Base-by-base conservation (phyloP, 805 yeast genomes). In the Barnettozyma sp. region DNA sequence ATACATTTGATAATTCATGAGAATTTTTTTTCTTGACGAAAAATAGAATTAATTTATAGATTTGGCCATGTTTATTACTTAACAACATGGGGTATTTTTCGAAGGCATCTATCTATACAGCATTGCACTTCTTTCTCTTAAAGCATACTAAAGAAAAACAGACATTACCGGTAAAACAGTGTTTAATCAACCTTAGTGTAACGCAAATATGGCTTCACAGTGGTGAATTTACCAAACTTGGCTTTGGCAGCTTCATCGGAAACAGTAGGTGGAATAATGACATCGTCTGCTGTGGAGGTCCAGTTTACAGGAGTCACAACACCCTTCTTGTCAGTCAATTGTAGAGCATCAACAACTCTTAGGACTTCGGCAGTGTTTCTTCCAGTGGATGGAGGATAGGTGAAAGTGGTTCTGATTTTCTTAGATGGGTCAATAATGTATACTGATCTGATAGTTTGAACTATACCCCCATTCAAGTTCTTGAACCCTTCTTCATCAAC, bases 301-400 rank as follows among this genome's bases (percentile, higher is more conserved):
- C 97, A 87, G 74, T 88, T 77, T 57, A 84, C 82, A 42, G 95
- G 95, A 30, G 96, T 87, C 43, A 84, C 92, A 47, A 87, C 73
- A 55, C 90, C 84, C 63, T 75, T 68, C 57, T 73, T 70, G 63
- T 88, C 96, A 51, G 86, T 84, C 45, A 77, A 67, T 69, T 86
- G 95, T 60, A 87, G 68, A 36, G 95, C 82, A 59, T 85, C 95
- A 46, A 87, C 66, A 39, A 82, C 94, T 67, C 97, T 82, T 62
- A 88, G 70, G 24, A 87, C 90, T 70, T 87, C 97, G 40, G 83
- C 74, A 43, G 95, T 74, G 78, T 88, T 87, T 73, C 97, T 82
- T 59, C 97, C 97, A 43, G 84, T 78, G 30, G 94, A 81, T 41
- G 96, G 92, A 40, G 97, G 97, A 71, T 87, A 87, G 16, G 90